Evolutionary conservation across 2,329 filamentous ascomycete genomes (phyloP).

Genomic region (Hymenoscyphus fraxineus): DNA sequence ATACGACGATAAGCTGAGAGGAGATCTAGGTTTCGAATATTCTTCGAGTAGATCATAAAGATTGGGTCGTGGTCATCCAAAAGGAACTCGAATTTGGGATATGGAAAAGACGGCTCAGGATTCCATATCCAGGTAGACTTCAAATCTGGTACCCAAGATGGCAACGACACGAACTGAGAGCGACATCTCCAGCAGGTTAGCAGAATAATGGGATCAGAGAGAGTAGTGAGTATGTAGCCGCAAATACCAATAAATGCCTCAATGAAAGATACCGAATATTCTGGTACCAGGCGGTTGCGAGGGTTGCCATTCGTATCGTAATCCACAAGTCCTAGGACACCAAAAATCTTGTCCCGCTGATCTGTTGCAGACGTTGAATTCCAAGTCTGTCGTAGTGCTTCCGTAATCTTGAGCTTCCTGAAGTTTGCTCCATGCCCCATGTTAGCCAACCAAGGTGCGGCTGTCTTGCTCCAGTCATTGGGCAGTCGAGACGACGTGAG

Average conservation of each 20-base stretch:
- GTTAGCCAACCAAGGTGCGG: background rate
- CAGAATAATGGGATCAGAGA: background rate
- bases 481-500: background rate
- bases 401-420: background rate
- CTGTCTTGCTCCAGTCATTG: background rate
- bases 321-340: background rate
- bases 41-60: too few relatives aligned
- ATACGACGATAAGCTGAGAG: background rate
- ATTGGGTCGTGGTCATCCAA: background rate
- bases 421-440: background rate
- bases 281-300: background rate
- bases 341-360: background rate
- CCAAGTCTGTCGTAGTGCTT: slow-evolving; percentile 1
- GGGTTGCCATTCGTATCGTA: background rate
- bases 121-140: background rate
- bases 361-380: background rate
- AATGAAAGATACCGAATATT: background rate
- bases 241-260: background rate
- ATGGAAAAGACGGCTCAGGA: background rate
- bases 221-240: background rate
- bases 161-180: background rate
- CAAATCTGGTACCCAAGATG: background rate
- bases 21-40: background rate
- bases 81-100: background rate
- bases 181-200: background rate